Evolutionary conservation across 139 green algal species (phyloP).

Genomic region (Picochlorum sp.): DNA sequence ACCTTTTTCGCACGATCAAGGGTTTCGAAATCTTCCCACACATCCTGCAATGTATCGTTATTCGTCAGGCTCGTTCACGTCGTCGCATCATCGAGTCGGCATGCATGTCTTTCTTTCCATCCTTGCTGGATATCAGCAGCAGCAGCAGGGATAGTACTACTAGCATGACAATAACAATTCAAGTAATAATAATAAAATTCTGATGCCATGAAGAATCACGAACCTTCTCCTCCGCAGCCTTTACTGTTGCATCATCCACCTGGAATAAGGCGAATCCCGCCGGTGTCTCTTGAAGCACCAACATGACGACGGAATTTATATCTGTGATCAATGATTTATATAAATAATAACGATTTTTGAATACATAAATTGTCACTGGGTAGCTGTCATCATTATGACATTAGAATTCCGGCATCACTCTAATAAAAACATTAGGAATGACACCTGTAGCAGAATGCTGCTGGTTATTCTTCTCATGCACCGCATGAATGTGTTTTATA

Average conservation of each 20-base stretch:
- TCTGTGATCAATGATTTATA: too few relatives aligned
- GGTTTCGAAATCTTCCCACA: conserved; percentile 78
- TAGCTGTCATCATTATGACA: too few relatives aligned
- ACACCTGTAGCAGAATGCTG: too few relatives aligned
- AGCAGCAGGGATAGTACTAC: too few relatives aligned
- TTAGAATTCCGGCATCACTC: too few relatives aligned
- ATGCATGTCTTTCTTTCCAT: background rate
- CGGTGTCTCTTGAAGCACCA: conserved; percentile 92
- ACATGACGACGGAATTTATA: conserved; percentile 35
- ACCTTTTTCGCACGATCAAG: conserved; percentile 79
- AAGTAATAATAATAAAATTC: too few relatives aligned
- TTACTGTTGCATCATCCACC: conserved; percentile 83
- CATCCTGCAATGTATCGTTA: conserved; percentile 46
- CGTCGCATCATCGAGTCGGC: background rate
- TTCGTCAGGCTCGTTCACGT: background rate
- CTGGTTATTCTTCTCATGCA: too few relatives aligned
- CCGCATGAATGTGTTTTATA: too few relatives aligned
- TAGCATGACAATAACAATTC: too few relatives aligned
- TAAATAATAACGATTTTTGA: too few relatives aligned
- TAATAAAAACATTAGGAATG: too few relatives aligned
- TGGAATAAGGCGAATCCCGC: conserved; percentile 97
- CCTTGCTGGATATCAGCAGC: background rate
- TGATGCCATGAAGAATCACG: conserved; percentile 12
- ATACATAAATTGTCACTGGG: too few relatives aligned
- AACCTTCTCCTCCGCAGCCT: conserved; percentile 64